A percentile compares a stretch with the other conserved stretches of the same genome.
phyloP scores from a whole-genome alignment of 148 eudicot species.

The Oxyria digyna region DNA sequence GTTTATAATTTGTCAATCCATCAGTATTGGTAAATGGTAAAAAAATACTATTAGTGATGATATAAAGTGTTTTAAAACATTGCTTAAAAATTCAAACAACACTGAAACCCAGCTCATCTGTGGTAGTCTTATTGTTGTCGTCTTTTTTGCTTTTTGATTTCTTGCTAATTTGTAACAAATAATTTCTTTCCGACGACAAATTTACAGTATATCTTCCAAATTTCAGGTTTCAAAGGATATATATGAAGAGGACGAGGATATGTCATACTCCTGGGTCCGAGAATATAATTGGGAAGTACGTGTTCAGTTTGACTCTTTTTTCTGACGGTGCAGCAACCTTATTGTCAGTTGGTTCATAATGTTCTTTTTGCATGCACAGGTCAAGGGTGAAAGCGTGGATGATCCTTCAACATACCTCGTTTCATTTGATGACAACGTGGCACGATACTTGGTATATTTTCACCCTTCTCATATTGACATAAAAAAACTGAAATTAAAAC shows the following conservation, averaged over 20 bases:
- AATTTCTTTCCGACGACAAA: neutral
- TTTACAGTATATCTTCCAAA: neutral
- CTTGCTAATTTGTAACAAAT: no score
- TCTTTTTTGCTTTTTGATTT: no score
- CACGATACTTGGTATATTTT: slow-evolving; percentile 57
- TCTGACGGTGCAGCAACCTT: neutral
- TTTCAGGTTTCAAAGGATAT: slow-evolving; percentile 78
- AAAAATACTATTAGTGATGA: neutral
- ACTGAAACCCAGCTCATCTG: no score
- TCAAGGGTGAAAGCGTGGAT: slow-evolving; percentile 73
- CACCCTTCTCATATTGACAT: neutral
- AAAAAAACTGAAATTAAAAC: no score
- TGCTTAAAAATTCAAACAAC: neutral
- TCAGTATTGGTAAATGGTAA: neutral
- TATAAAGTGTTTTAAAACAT: neutral
- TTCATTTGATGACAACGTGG: slow-evolving; percentile 69
- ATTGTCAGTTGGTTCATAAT: neutral
- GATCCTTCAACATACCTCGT: slow-evolving; percentile 84
- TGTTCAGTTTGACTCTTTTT: neutral
- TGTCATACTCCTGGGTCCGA: slow-evolving; percentile 81
- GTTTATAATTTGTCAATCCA: neutral
- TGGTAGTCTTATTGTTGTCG: no score
- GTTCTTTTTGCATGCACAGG: slow-evolving; percentile 31
- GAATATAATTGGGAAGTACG: slow-evolving; percentile 98
- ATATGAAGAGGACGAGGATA: slow-evolving; percentile 79